phyloP scores from a whole-genome alignment of 371 early-diverging fungal genomes.

The Mortierella sp. region DNA sequence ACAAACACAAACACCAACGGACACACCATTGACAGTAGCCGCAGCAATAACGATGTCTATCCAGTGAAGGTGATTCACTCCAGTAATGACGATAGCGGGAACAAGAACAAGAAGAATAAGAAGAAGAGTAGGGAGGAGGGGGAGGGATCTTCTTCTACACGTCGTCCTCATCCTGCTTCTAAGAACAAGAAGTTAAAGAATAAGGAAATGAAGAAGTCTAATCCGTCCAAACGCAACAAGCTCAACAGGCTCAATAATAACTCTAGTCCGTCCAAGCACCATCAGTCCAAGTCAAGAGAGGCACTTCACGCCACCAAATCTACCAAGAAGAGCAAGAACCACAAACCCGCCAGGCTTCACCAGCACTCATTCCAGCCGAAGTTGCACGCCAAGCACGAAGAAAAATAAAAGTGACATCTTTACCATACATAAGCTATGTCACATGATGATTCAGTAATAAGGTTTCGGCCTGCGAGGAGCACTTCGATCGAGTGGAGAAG shows the following conservation, averaged over 20 bases:
- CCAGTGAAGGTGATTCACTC: slow-evolving; percentile 7
- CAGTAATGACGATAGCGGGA: background rate
- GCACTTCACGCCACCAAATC: background rate
- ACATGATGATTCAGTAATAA: background rate
- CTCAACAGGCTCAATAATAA: too few species aligned
- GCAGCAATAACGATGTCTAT: background rate
- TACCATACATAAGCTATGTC: background rate
- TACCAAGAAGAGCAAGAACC: background rate
- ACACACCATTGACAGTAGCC: slow-evolving; percentile 23
- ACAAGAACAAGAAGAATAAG: background rate
- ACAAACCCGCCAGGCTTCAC: too few species aligned
- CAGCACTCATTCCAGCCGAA: background rate
- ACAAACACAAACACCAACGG: slow-evolving; percentile 26
- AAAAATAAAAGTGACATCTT: background rate
- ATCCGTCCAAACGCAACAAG: background rate
- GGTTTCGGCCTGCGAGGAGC: background rate
- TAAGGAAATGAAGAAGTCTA: background rate
- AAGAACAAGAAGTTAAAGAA: background rate
- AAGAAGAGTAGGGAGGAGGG: background rate
- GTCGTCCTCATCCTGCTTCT: background rate
- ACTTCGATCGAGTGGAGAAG: slow-evolving; percentile 5
- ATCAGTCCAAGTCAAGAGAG: background rate
- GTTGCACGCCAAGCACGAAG: background rate
- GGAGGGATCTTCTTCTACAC: background rate
- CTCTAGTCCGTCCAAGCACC: background rate